These are phyloP conservation scores for Pinus albicaulis DNA, from an alignment of 75 land plant species.

Conservation along the genomic window DNA sequence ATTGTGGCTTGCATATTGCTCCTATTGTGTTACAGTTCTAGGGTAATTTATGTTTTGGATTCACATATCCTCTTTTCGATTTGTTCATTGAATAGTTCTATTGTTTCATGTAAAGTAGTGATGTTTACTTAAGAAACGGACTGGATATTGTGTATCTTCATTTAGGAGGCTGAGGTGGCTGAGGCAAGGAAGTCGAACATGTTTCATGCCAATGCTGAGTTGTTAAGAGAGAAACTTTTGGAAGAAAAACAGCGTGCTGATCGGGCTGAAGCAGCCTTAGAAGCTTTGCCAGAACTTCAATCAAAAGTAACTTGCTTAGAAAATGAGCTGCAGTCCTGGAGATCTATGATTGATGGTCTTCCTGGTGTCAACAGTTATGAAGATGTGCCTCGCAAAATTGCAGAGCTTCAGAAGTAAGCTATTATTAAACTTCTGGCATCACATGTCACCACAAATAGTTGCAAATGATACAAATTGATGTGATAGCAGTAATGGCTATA, in stretches of 20 bases:
- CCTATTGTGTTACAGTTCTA: background rate
- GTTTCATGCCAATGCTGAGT: constrained; percentile 53
- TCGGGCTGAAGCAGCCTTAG: constrained; percentile 71
- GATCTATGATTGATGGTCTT: constrained; percentile 46
- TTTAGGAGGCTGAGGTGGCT: constrained; percentile 74
- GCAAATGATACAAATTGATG: background rate
- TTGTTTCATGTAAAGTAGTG: background rate
- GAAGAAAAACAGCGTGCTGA: constrained; percentile 77
- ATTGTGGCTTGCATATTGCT: too few species aligned
- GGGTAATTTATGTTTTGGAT: background rate
- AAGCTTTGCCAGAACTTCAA: constrained; percentile 49
- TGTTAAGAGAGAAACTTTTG: constrained; percentile 79
- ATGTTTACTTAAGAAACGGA: too few species aligned
- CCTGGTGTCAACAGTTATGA: constrained; percentile 71
- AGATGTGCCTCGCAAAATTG: constrained; percentile 68
- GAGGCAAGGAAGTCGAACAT: constrained; percentile 86
- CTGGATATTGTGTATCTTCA: background rate
- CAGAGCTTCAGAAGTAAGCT: constrained; percentile 66
- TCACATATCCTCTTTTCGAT: background rate
- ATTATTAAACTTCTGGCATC: background rate
- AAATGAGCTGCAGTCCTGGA: constrained; percentile 69
- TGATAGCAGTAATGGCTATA: background rate
- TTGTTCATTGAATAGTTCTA: background rate
- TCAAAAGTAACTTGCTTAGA: constrained; percentile 43
- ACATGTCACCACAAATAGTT: background rate